Evolutionary conservation across 2,329 filamentous ascomycete species (phyloP).

Genomic region (Coniochaeta hoffmannii): DNA sequence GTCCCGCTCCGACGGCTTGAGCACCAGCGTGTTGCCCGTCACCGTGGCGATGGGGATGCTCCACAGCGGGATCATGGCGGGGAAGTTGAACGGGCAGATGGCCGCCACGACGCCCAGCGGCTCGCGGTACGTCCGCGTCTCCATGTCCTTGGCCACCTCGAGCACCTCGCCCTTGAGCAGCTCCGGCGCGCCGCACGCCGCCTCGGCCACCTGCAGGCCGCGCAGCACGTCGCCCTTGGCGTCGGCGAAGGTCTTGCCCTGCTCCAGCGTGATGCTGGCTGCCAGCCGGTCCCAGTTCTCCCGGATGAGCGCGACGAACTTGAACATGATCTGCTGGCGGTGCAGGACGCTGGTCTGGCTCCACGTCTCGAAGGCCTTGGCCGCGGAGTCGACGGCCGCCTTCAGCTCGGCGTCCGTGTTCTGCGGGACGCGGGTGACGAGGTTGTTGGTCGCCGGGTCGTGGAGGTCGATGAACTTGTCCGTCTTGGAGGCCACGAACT

Average conservation of each 20-base stretch:
- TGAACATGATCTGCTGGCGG: slow-evolving; percentile 82
- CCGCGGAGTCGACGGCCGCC: slow-evolving; percentile 66
- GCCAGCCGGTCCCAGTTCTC: slow-evolving; percentile 82
- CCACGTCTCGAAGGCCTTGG: slow-evolving; percentile 71
- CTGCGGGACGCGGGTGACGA: slow-evolving; percentile 76
- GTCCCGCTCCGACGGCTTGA: slow-evolving; percentile 83
- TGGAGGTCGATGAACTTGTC: slow-evolving; percentile 71
- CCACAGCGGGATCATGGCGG: slow-evolving; percentile 91
- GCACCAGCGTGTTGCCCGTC: slow-evolving; percentile 74
- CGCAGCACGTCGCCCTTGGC: slow-evolving; percentile 75
- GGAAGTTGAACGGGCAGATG: slow-evolving; percentile 88
- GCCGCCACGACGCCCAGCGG: slow-evolving; percentile 74
- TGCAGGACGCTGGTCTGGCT: slow-evolving; percentile 62
- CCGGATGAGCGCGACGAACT: slow-evolving; percentile 69
- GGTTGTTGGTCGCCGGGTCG: slow-evolving; percentile 79
- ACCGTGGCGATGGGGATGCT: slow-evolving; percentile 79
- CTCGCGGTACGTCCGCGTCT: slow-evolving; percentile 76
- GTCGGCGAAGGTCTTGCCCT: slow-evolving; percentile 83
- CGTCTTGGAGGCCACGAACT: slow-evolving; percentile 61
- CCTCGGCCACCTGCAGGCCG: slow-evolving; percentile 79
- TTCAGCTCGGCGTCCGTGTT: slow-evolving; percentile 71
- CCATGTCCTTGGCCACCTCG: slow-evolving; percentile 85
- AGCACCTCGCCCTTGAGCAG: slow-evolving; percentile 77
- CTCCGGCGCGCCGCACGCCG: slow-evolving; percentile 71
- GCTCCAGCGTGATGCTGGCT: slow-evolving; percentile 78